A percentile compares a stretch with the other conserved stretches of the same genome.
phyloP scores from a whole-genome alignment of 257 asterid genomes.

The Solanum boliviense region DNA sequence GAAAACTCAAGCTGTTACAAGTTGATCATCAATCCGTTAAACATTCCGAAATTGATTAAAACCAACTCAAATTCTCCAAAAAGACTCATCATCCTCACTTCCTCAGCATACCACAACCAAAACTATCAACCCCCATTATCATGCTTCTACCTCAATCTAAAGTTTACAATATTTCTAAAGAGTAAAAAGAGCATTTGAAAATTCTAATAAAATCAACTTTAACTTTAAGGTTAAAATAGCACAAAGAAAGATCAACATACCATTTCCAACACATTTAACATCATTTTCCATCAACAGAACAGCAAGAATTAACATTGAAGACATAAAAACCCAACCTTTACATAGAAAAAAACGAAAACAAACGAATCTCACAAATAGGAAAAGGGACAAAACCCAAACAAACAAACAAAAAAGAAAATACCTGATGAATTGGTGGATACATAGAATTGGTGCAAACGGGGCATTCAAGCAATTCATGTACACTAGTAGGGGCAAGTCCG shows the following conservation, averaged over 20 bases:
- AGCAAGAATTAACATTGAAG: neutral
- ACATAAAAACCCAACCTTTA: neutral
- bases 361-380: neutral
- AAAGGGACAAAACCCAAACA: neutral
- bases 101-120: neutral
- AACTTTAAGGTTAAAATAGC: neutral
- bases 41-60: neutral
- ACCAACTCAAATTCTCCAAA: neutral
- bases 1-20: neutral
- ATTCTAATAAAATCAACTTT: neutral
- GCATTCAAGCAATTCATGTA: conserved; percentile 86
- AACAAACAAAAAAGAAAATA: conserved; percentile 1
- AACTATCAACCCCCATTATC: neutral
- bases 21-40: neutral
- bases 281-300: neutral
- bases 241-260: neutral
- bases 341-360: neutral
- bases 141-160: neutral
- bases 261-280: neutral
- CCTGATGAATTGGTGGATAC: conserved; percentile 96
- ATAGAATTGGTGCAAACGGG: conserved; percentile 88
- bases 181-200: neutral
- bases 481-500: conserved; percentile 55
- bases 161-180: neutral
- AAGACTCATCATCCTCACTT: neutral